A percentile compares a stretch with the other conserved stretches of the same genome.
phyloP scores from a whole-genome alignment of 2,329 filamentous ascomycete species.

The Xylariaceae sp. region DNA sequence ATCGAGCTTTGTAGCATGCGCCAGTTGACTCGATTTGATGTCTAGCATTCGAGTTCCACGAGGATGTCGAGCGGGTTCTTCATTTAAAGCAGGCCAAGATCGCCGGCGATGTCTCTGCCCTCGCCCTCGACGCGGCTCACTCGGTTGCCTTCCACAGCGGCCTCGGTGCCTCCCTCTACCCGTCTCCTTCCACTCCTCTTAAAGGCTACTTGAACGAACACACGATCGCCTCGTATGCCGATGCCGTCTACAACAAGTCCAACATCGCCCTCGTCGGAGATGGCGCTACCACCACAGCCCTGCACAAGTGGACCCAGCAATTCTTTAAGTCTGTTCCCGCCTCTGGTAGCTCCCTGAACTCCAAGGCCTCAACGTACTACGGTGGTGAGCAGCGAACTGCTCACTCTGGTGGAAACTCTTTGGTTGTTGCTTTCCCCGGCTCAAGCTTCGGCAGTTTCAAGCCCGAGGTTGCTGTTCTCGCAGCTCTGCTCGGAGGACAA shows the following conservation, averaged over 20 bases:
- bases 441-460: conserved; percentile 79
- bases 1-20: conserved; percentile 5
- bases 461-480: conserved; percentile 83
- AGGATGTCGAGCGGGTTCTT: conserved; percentile 77
- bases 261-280: conserved; percentile 92
- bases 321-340: conserved; percentile 76
- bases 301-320: conserved; percentile 86
- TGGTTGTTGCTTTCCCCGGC: conserved; percentile 90
- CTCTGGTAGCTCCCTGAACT: conserved; percentile 52
- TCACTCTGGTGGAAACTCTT: conserved; percentile 70
- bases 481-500: conserved; percentile 83
- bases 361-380: conserved; percentile 75
- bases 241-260: conserved; percentile 76
- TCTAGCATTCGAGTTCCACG: conserved; percentile 81
- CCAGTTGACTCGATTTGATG: conserved; percentile 14
- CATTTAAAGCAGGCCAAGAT: conserved; percentile 72
- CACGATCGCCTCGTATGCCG: conserved; percentile 70
- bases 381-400: conserved; percentile 91
- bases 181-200: conserved; percentile 66
- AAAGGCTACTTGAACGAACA: conserved; percentile 77
- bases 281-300: conserved; percentile 69
- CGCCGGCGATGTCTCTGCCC: conserved; percentile 55
- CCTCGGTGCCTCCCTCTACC: conserved; percentile 75
- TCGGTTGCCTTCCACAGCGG: conserved; percentile 58
- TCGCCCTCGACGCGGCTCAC: conserved; percentile 85